Conservation (phyloP, 192 early-diverging fungal species). For the Coemansia sp. region DNA sequence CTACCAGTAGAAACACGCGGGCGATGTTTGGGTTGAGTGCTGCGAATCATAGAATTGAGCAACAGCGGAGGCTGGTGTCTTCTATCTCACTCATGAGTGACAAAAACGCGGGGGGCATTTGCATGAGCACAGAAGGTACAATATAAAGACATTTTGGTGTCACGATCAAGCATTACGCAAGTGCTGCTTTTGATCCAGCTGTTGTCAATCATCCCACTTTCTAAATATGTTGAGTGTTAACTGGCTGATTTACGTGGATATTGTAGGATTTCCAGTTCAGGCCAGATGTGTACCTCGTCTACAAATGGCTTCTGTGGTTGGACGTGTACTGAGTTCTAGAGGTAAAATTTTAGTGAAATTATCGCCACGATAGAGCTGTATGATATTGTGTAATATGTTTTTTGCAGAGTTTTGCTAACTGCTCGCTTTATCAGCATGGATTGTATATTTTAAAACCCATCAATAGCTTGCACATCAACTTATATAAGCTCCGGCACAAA, state of each 20-base stretch:
- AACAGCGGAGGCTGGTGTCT: not conserved
- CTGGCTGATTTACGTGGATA: not conserved
- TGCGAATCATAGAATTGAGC: not conserved
- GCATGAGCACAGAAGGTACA: not conserved
- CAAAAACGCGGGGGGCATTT: not conserved
- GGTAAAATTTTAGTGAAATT: not conserved
- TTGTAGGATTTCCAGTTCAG: not conserved
- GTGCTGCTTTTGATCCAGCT: not conserved
- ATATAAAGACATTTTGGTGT: not conserved
- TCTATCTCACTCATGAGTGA: not conserved
- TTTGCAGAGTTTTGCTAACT: not conserved
- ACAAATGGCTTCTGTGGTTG: constrained; percentile 1
- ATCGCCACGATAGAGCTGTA: not conserved
- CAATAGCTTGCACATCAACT: not conserved
- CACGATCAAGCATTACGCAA: not conserved
- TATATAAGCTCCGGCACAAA: not conserved
- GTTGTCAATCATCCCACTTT: not conserved
- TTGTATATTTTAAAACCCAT: not conserved
- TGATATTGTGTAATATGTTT: not conserved
- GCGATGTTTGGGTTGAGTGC: not conserved
- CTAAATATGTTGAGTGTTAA: not conserved
- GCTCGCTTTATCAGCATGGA: not conserved
- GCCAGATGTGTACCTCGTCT: not conserved
- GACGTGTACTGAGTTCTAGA: constrained; percentile 4
- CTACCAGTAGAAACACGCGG: constrained; percentile 3